phyloP scores from a whole-genome alignment of 495 filamentous ascomycete genomes.

The Penicillium verhagenii region DNA sequence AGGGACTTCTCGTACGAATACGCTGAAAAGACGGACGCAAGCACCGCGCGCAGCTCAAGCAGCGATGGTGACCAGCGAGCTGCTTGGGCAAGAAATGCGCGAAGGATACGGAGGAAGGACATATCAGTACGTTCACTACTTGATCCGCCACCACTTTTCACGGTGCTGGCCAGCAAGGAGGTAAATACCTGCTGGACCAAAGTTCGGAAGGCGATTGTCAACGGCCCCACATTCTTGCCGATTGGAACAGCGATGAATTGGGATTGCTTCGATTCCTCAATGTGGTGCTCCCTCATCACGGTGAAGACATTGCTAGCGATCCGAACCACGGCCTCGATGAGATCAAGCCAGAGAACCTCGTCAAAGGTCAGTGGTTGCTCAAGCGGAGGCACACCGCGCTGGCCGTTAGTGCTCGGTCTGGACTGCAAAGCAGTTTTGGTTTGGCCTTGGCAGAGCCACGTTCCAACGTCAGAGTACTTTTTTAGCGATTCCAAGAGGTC shows the following conservation, averaged over 20 bases:
- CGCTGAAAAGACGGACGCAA: constrained; percentile 87
- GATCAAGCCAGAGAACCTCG: constrained; percentile 85
- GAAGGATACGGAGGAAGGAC: constrained; percentile 85
- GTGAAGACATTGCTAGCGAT: constrained; percentile 65
- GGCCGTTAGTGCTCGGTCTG: constrained; percentile 37
- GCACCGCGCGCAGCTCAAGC: constrained; percentile 78
- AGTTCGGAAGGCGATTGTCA: constrained; percentile 64
- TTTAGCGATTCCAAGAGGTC: constrained; percentile 72
- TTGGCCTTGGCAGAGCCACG: constrained; percentile 94
- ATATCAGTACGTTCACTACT: constrained; percentile 53
- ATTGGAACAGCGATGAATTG: constrained; percentile 7
- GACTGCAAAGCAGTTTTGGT: constrained; percentile 59
- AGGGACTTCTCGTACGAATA: constrained; percentile 93
- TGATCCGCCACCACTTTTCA: constrained; percentile 32
- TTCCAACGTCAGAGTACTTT: constrained; percentile 86
- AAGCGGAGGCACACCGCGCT: constrained; percentile 35
- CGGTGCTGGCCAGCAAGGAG: constrained; percentile 72
- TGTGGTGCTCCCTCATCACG: constrained; percentile 29
- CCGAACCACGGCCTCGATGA: constrained; percentile 80
- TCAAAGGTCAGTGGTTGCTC: constrained; percentile 69
- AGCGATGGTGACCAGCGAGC: constrained; percentile 79
- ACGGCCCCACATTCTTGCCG: constrained; percentile 33
- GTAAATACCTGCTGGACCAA: constrained; percentile 91
- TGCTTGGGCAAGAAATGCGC: constrained; percentile 84
- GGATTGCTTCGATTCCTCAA: constrained; percentile 12